Conservation (phyloP, 1,284 basidiomycete genomes). For the Gastroboletus turbinatus region DNA sequence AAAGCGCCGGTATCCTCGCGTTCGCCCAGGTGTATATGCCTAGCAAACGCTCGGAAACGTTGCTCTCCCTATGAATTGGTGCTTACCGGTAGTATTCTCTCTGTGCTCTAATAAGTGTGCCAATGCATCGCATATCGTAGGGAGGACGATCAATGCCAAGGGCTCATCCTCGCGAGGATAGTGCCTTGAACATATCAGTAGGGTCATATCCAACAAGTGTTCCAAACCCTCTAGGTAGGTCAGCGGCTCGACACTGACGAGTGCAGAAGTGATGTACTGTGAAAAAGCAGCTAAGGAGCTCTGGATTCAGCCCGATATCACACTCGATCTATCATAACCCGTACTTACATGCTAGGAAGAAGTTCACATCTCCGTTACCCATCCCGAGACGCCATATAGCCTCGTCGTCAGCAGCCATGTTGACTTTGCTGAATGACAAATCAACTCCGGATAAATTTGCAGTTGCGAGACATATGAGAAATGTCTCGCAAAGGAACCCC, state of each 20-base stretch:
- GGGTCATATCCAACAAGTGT: constrained; percentile 48
- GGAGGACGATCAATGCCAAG: constrained; percentile 48
- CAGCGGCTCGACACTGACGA: constrained; percentile 35
- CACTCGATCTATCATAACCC: neutral
- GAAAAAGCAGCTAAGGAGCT: constrained; percentile 48
- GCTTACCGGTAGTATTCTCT: constrained; percentile 37
- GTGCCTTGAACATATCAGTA: constrained; percentile 46
- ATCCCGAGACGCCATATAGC: constrained; percentile 28
- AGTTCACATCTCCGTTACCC: constrained; percentile 5
- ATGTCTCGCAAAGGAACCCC: constrained; percentile 20
- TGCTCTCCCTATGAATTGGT: neutral
- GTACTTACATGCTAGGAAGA: constrained; percentile 28
- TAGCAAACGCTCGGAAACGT: constrained; percentile 5
- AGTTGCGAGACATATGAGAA: constrained; percentile 28
- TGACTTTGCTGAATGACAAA: constrained; percentile 5
- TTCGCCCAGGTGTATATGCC: constrained; percentile 36
- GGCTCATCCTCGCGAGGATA: constrained; percentile 46
- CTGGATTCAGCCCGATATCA: constrained; percentile 7
- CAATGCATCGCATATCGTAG: constrained; percentile 51
- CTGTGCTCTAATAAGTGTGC: constrained; percentile 35
- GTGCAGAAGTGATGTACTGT: constrained; percentile 40
- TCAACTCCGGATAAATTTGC: constrained; percentile 13
- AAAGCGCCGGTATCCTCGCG: constrained; percentile 50
- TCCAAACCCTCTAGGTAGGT: constrained; percentile 53
- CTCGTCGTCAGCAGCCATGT: constrained; percentile 15